Conservation (phyloP, 345 rosid genomes). For the Abelmoschus esculentus region DNA sequence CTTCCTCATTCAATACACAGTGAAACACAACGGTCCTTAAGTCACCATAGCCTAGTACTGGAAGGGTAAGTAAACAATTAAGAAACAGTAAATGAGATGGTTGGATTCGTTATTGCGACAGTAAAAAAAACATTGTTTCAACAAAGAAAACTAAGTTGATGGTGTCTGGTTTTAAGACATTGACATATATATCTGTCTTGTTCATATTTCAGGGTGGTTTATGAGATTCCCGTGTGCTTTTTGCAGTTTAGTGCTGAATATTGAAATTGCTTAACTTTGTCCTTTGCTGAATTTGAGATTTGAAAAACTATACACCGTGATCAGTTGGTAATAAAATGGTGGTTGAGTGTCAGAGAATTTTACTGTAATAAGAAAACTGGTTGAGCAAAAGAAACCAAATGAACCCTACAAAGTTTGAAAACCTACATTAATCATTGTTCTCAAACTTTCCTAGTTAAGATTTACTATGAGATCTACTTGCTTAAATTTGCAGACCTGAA, state of each 20-base stretch:
- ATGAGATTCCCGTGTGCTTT: constrained; percentile 5
- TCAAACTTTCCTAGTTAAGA: background rate
- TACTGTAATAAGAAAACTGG: background rate
- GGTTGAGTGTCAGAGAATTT: background rate
- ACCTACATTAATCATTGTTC: background rate
- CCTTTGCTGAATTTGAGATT: constrained; percentile 2
- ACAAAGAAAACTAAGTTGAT: too few relatives aligned
- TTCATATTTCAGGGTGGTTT: background rate
- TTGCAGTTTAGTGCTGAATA: constrained; percentile 11
- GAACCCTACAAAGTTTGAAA: background rate
- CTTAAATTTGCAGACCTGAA: background rate
- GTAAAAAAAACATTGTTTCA: too few relatives aligned
- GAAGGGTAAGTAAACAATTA: background rate
- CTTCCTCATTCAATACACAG: background rate
- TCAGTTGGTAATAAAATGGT: background rate
- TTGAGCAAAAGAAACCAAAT: background rate
- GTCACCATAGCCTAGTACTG: too few relatives aligned
- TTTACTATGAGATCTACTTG: background rate
- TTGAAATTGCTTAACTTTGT: constrained; percentile 2
- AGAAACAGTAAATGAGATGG: constrained; percentile 7
- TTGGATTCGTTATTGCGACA: constrained; percentile 5
- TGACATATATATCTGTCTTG: constrained; percentile 5
- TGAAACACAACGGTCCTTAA: background rate
- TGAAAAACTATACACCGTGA: background rate
- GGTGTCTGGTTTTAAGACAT: too few relatives aligned